phyloP scores from a whole-genome alignment of 2,329 filamentous ascomycete genomes.

The Paecilomyces sp. region DNA sequence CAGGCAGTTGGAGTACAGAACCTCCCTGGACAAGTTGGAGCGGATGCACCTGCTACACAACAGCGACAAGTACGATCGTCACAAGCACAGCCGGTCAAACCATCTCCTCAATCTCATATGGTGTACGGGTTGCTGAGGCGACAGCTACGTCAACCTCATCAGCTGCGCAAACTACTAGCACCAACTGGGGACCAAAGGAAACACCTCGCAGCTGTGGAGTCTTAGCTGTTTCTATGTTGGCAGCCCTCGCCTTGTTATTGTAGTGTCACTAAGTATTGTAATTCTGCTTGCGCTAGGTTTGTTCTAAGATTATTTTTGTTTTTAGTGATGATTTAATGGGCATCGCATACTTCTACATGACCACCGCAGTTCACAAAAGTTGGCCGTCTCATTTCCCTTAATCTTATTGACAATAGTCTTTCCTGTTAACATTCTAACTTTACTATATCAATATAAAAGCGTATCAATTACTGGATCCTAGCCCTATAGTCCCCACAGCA shows the following conservation, averaged over 20 bases:
- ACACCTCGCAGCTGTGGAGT: neutral
- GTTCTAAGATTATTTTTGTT: neutral
- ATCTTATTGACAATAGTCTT: neutral
- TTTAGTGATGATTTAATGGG: no score
- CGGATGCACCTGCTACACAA: neutral
- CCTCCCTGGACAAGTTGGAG: neutral
- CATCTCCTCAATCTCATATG: neutral
- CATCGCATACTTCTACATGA: neutral
- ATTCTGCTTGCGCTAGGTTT: neutral
- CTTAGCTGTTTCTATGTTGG: neutral
- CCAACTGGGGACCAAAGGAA: neutral
- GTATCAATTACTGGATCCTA: neutral
- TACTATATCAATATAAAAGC: neutral
- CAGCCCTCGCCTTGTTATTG: neutral
- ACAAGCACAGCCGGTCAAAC: neutral
- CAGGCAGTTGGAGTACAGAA: neutral
- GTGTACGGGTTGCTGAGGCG: neutral
- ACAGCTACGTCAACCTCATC: neutral
- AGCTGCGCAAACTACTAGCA: neutral
- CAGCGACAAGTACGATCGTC: neutral
- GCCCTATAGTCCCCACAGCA: neutral
- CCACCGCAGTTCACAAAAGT: neutral
- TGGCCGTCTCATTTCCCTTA: no score
- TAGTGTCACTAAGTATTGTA: neutral
- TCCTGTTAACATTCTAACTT: neutral